Percentiles rank a stretch among this genome's conserved stretches.
These are phyloP conservation scores for Microbotryomycetes sp. DNA, from an alignment of 1,284 basidiomycete species.

Conservation along the genomic window DNA sequence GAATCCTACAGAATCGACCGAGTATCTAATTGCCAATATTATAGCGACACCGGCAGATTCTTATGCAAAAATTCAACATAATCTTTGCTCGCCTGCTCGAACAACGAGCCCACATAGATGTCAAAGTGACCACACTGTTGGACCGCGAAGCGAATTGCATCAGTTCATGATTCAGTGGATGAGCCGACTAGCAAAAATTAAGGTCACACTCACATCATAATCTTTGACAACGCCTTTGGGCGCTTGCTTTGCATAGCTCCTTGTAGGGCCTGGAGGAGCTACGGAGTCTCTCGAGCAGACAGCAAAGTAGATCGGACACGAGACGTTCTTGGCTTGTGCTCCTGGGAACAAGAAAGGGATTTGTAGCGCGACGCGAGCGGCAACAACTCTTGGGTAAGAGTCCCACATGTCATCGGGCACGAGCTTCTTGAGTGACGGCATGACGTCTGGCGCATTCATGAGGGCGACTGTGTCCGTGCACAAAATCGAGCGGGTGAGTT, in stretches of 20 bases:
- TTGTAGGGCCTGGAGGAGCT: neutral
- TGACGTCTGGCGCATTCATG: conserved; percentile 1
- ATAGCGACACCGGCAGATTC: neutral
- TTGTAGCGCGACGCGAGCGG: neutral
- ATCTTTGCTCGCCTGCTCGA: neutral
- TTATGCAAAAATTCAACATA: conserved; percentile 1
- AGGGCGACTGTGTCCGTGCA: neutral
- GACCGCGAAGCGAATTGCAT: too few species aligned
- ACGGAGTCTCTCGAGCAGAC: neutral
- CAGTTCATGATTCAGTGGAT: too few species aligned
- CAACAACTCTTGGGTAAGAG: neutral
- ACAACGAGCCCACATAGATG: neutral
- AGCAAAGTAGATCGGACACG: neutral
- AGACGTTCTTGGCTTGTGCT: neutral
- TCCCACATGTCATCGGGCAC: neutral
- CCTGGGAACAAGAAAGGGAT: neutral
- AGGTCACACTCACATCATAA: neutral
- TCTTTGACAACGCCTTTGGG: neutral
- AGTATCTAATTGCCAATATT: too few species aligned
- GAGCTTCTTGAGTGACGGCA: neutral
- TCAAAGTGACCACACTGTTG: conserved; percentile 2
- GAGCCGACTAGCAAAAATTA: too few species aligned
- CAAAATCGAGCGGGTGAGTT: too few species aligned
- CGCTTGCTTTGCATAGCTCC: neutral
- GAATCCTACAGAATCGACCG: too few species aligned